These are phyloP conservation scores for Penicillium goetzii DNA, from an alignment of 495 filamentous ascomycete species.

Conservation along the genomic window DNA sequence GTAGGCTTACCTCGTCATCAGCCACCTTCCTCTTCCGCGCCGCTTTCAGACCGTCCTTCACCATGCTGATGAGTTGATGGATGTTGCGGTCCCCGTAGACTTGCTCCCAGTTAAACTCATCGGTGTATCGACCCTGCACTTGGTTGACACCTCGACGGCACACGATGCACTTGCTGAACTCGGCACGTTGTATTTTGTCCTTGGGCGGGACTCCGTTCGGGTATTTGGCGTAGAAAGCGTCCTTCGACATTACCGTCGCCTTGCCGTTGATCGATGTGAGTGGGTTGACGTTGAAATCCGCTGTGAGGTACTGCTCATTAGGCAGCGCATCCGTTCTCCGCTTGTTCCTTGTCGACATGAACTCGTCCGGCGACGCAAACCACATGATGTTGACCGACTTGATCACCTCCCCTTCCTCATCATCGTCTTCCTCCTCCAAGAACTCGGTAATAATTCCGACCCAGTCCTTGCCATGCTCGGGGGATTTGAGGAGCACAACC, in stretches of 20 bases:
- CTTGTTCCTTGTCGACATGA: constrained; percentile 72
- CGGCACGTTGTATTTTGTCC: constrained; percentile 57
- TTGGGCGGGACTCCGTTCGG: constrained; percentile 77
- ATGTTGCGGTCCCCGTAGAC: constrained; percentile 69
- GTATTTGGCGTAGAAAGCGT: constrained; percentile 66
- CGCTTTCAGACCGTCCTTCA: constrained; percentile 68
- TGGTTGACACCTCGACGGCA: constrained; percentile 89
- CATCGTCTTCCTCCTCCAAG: constrained; percentile 64
- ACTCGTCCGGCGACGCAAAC: constrained; percentile 91
- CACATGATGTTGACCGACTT: constrained; percentile 80
- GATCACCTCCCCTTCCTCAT: constrained; percentile 51
- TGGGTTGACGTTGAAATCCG: constrained; percentile 80
- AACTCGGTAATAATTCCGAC: constrained; percentile 87
- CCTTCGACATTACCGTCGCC: constrained; percentile 74
- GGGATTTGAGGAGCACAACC: constrained; percentile 81
- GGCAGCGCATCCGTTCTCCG: constrained; percentile 79
- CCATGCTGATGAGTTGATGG: constrained; percentile 63
- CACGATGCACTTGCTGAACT: constrained; percentile 87
- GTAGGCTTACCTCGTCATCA: constrained; percentile 55
- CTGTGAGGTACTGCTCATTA: constrained; percentile 92
- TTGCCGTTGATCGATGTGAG: constrained; percentile 90
- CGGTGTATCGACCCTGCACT: constrained; percentile 84
- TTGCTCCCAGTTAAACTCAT: constrained; percentile 91
- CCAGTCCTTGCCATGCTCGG: constrained; percentile 82
- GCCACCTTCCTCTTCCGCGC: constrained; percentile 47